Percentiles rank a stretch among this genome's conserved stretches.
Conservation (phyloP, 2,329 filamentous ascomycete species). For the Cryphonectria carpinicola region DNA sequence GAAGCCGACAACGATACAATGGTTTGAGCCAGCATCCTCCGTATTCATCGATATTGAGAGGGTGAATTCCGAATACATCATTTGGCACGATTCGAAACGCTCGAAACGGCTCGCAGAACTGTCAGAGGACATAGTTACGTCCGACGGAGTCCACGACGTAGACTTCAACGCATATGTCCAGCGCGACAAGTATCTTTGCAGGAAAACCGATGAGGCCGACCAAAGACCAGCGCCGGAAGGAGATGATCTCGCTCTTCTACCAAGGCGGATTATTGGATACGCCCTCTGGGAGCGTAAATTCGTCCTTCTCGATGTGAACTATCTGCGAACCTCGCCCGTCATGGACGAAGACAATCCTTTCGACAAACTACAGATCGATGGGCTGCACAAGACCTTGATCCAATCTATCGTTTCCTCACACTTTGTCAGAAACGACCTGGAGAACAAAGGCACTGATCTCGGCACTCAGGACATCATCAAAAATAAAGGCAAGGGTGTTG, state of each 20-base stretch:
- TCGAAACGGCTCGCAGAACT: neutral
- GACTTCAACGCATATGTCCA: neutral
- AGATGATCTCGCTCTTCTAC: slow-evolving; percentile 15
- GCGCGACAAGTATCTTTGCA: neutral
- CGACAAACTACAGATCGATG: neutral
- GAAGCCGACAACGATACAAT: neutral
- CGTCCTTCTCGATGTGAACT: neutral
- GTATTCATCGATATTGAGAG: too few relatives aligned
- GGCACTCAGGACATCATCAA: slow-evolving; percentile 22
- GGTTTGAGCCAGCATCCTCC: too few relatives aligned
- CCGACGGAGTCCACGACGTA: neutral
- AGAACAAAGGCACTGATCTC: neutral
- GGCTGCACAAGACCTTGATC: neutral
- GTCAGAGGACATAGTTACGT: neutral
- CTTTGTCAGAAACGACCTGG: neutral
- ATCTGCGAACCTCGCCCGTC: neutral
- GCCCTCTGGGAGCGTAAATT: slow-evolving; percentile 10
- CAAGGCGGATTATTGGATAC: slow-evolving; percentile 4
- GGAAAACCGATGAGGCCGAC: neutral
- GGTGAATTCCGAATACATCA: neutral
- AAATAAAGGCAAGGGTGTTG: slow-evolving; percentile 41
- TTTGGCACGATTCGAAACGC: neutral
- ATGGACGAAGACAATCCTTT: neutral
- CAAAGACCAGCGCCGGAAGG: neutral
- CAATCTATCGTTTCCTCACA: neutral